These are phyloP conservation scores for Carex kokanica DNA, from an alignment of 176 grass and related monocot species.

Conservation along the genomic window DNA sequence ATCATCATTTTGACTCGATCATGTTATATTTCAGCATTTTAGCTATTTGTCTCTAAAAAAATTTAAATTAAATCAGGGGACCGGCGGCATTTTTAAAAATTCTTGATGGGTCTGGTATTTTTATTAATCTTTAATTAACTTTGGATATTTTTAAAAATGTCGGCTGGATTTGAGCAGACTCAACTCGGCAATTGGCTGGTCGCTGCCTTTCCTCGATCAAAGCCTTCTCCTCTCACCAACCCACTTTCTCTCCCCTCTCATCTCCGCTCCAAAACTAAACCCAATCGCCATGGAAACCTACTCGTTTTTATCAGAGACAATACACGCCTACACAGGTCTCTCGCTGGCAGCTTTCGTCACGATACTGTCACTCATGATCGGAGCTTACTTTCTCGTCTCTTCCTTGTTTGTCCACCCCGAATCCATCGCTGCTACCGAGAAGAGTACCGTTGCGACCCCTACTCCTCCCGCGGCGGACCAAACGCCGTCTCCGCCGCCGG, in stretches of 20 bases:
- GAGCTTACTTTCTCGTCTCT: slow-evolving; percentile 70
- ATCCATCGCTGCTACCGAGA: background rate
- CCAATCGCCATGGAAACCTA: slow-evolving; percentile 31
- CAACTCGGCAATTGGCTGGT: background rate
- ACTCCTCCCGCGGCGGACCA: slow-evolving; percentile 6
- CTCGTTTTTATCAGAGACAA: slow-evolving; percentile 29
- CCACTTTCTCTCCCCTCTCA: background rate
- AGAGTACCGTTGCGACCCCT: background rate
- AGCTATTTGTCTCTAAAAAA: no score
- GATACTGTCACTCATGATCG: slow-evolving; percentile 72
- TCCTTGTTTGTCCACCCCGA: slow-evolving; percentile 60
- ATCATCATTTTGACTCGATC: no score
- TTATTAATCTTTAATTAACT: no score
- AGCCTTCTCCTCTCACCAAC: background rate
- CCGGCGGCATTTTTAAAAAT: no score
- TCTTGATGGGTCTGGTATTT: no score
- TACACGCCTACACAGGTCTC: slow-evolving; percentile 73
- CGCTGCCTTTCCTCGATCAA: background rate
- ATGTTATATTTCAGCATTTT: no score
- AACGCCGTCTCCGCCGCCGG: slow-evolving; percentile 11
- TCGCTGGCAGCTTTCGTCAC: slow-evolving; percentile 73
- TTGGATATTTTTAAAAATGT: no score
- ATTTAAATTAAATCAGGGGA: no score
- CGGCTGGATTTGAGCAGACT: background rate
- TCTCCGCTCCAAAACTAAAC: background rate